Percentiles rank a stretch among this genome's conserved stretches.
Evolutionary conservation across 768 basidiomycete genomes (phyloP).

Genomic region (Phylloporus sp.): DNA sequence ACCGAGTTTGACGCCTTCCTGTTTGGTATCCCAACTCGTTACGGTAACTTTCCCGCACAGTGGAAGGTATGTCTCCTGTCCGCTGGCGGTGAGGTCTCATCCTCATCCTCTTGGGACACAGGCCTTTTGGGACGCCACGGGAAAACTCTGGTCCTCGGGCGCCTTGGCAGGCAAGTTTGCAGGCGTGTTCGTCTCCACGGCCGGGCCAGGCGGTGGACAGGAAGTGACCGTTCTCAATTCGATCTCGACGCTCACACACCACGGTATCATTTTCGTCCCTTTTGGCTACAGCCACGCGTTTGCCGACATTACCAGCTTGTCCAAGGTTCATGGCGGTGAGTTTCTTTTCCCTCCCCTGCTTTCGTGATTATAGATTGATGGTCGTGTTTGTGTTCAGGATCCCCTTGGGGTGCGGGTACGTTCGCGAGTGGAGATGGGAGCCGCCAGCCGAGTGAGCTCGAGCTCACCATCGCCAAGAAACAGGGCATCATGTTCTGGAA

Average conservation of each 20-base stretch:
- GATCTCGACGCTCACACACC: conserved; percentile 62
- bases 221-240: conserved; percentile 49
- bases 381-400: conserved; percentile 39
- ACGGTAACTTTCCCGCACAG: conserved; percentile 43
- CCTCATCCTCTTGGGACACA: conserved; percentile 21
- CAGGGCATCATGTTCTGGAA: conserved; percentile 54
- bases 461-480: conserved; percentile 45
- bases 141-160: conserved; percentile 56
- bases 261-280: conserved; percentile 68
- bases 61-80: conserved; percentile 52
- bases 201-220: conserved; percentile 70
- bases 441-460: conserved; percentile 46
- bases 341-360: conserved; percentile 2
- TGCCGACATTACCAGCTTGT: conserved; percentile 37
- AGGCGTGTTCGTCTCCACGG: conserved; percentile 71
- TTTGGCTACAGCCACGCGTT: conserved; percentile 56
- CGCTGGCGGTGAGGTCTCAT: neutral
- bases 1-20: conserved; percentile 35
- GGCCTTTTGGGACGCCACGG: conserved; percentile 75
- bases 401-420: conserved; percentile 76
- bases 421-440: conserved; percentile 43
- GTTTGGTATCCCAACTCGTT: conserved; percentile 42
- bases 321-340: conserved; percentile 57
- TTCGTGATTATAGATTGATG: neutral
- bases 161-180: conserved; percentile 69